Evolutionary conservation across 75 land plant species (phyloP), one percentile per base, ranked within the genome.

Genomic region (Adiantum capillusveneris): DNA sequence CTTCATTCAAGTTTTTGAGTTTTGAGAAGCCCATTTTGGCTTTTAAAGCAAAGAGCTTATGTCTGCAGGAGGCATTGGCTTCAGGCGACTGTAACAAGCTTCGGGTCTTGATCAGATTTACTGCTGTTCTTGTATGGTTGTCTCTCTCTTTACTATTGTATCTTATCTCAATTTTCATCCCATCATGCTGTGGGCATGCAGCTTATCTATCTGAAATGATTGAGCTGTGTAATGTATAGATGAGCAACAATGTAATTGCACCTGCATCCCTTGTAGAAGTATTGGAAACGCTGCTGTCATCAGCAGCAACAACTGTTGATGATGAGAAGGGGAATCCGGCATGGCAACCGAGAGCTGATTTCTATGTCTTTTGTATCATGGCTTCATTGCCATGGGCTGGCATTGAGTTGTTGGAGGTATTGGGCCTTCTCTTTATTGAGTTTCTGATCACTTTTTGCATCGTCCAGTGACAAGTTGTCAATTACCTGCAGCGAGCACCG

Each of bases 301-400:
- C 97, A 51, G 92, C 99, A 31, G 92, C 89, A 21, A 90, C 84
- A 48, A 95, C 84, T n/a, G 81, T 90, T 28, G 97, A 95, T 71
- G 99, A 95, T 36, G 98, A 94, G 37, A 67, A 74, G 44, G 98
- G 98, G 57, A 95, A 90, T 74, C 99, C 92, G 12, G 76, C 84
- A 29, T 95, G 92, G 92, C 99, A 95, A 70, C 70, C 99, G 60
- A 59, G 86, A 52, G 97, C 97, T 52, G 99, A 95, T 68, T 95
- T 95, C 53, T 90, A 95, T 64, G 65, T 95, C 7, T 76, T 77
- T 41, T 90, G 93, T 65, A 95, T 95, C 26, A 72, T 95, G 50
- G 85, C 97, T 25, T 80, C 86, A 25, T 85, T 95, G 26, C 99
- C 99, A 0, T 95, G 92, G 92, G 90, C 90, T 45, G 99, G 89